Evolutionary conservation across 177 flowering plant genomes (phyloP), one percentile per base, ranked within the genome.

Genomic region (Vitis hybrid): DNA sequence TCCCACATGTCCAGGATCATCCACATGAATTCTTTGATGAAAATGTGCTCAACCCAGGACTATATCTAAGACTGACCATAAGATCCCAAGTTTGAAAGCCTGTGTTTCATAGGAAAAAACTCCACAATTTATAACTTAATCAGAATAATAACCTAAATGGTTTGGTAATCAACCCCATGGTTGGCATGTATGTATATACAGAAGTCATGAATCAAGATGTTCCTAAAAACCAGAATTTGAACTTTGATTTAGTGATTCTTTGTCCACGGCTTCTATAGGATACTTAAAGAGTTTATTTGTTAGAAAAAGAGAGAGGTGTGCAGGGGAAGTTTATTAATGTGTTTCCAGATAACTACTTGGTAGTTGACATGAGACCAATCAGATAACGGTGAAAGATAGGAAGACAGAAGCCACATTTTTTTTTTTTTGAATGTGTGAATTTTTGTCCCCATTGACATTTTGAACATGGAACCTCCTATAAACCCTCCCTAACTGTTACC

Each of bases 101-200:
- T 14, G 0, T 55, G 58, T 55, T 55, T 14, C 17, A 55, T 55
- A n/a, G 2, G 18, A 55, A 55, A 55, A 15, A 55, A 17, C 58
- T 55, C 58, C 58, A 12, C 58, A 55, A 55, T 55, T 55, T 55
- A 55, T 55, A 55, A 55, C 58, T 55, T 55, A 28, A 28, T 28
- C 31, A 15, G 15, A 14, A 17, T 14, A 55, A 55, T 13, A 14
- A 55, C 6, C 17, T 55, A 55, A 17, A 55, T 55, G 58, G 58
- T 55, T 55, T 17, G 17, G 17, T 12, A 14, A 14, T 55, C 17
- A 3, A 14, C 0, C n/a, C 58, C 58, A 58, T 58, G 9, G 2
- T 58, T 58, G 11, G 20, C 47, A 38, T 1, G 18, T 20, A 58
- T 18, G 31, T 20, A 58, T 3, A 58, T 3, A 58, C 24, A 18